Evolutionary conservation across 805 yeast species (phyloP).

Genomic region (Candida chilensis): DNA sequence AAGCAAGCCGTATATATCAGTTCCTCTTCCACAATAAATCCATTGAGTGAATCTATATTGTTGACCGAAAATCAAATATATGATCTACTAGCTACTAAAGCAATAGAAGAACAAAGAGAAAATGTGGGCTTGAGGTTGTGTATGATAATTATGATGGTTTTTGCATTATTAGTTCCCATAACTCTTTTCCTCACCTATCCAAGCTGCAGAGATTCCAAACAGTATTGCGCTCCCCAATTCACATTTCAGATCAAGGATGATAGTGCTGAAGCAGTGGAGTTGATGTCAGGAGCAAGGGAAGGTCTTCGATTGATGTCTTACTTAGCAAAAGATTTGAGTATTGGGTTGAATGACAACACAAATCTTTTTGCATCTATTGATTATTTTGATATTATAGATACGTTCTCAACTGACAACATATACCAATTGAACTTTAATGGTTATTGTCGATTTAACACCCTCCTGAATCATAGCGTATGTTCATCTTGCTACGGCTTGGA

Average conservation of each 20-base stretch:
- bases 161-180: constrained; percentile 10
- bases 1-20: no score
- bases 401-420: constrained; percentile 29
- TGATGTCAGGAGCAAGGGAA: constrained; percentile 23
- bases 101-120: not conserved
- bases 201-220: constrained; percentile 19
- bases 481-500: constrained; percentile 34
- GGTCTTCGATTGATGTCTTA: constrained; percentile 33
- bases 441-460: constrained; percentile 31
- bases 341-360: constrained; percentile 6
- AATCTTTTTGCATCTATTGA: constrained; percentile 11
- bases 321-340: constrained; percentile 34
- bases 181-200: constrained; percentile 8
- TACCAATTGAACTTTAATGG: constrained; percentile 38
- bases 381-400: constrained; percentile 25
- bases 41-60: no score
- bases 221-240: constrained; percentile 32
- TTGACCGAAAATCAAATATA: not conserved
- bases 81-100: not conserved
- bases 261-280: constrained; percentile 19
- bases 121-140: not conserved
- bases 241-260: constrained; percentile 27
- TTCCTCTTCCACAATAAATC: no score
- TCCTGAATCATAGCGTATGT: constrained; percentile 14
- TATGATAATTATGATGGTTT: constrained; percentile 3